These are phyloP conservation scores for Tulasnella sp. DNA, from an alignment of 768 basidiomycete genomes.

Conservation along the genomic window DNA sequence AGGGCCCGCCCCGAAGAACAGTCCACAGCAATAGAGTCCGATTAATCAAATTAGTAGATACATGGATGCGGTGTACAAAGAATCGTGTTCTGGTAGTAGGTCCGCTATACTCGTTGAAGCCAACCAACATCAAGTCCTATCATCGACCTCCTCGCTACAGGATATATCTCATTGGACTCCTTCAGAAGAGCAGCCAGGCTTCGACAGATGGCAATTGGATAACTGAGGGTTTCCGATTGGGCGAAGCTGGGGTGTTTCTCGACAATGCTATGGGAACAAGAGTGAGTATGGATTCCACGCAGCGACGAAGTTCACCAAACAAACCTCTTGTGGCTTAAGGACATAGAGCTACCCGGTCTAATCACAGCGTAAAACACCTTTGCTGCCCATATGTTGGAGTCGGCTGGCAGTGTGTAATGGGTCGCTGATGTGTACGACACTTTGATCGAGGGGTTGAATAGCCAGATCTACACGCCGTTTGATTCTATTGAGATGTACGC, in stretches of 20 bases:
- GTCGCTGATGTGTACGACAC: conserved; percentile 69
- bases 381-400: conserved; percentile 65
- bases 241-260: conserved; percentile 75
- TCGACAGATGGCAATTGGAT: conserved; percentile 77
- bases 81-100: background rate
- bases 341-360: conserved; percentile 59
- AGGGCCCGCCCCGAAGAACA: too few species aligned
- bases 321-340: conserved; percentile 59
- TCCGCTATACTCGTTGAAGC: conserved; percentile 50
- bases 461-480: conserved; percentile 68
- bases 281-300: conserved; percentile 31
- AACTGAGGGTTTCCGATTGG: conserved; percentile 85
- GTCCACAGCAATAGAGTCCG: too few species aligned
- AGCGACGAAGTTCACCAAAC: background rate
- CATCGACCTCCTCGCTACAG: conserved; percentile 74
- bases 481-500: background rate
- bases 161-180: conserved; percentile 79
- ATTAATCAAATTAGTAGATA: background rate
- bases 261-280: conserved; percentile 12
- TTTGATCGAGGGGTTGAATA: conserved; percentile 88
- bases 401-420: conserved; percentile 62
- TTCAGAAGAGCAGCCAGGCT: conserved; percentile 68
- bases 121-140: conserved; percentile 83
- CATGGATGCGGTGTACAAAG: background rate
- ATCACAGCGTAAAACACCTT: conserved; percentile 87